A percentile compares a stretch with the other conserved stretches of the same genome.
phyloP scores from a whole-genome alignment of 2,329 filamentous ascomycete species.

The Fusarium pilosicola region DNA sequence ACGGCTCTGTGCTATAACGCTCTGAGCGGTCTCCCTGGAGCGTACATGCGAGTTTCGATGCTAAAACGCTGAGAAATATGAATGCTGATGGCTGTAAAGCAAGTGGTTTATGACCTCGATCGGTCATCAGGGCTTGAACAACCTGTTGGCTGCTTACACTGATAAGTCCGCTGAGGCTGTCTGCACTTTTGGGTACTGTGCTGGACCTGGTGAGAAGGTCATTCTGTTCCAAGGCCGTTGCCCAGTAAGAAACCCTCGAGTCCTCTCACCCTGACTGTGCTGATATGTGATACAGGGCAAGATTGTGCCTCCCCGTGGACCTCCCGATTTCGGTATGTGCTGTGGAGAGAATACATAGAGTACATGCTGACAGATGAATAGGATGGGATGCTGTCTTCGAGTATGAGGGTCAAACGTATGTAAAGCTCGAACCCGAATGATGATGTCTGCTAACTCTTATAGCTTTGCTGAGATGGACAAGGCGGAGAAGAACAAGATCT shows the following conservation, averaged over 20 bases:
- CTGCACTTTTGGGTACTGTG: constrained; percentile 93
- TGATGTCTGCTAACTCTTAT: constrained; percentile 15
- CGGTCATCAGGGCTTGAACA: constrained; percentile 87
- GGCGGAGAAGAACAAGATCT: constrained; percentile 87
- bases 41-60: constrained; percentile 80
- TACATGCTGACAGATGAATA: constrained; percentile 50
- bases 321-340: constrained; percentile 78
- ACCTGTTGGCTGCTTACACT: constrained; percentile 85
- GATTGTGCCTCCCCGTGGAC: constrained; percentile 86
- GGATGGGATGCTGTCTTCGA: constrained; percentile 98
- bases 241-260: constrained; percentile 61
- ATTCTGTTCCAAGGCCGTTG: constrained; percentile 93
- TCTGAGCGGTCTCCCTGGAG: constrained; percentile 88
- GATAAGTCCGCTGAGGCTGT: constrained; percentile 94
- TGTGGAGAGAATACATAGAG: not conserved
- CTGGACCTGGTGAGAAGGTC: constrained; percentile 84
- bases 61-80: not conserved
- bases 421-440: not conserved
- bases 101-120: constrained; percentile 93
- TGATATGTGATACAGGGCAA: constrained; percentile 62
- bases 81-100: constrained; percentile 57
- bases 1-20: constrained; percentile 94
- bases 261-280: not conserved
- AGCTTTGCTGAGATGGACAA: constrained; percentile 96
- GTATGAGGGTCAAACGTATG: constrained; percentile 84